Evolutionary conservation across 345 rosid genomes (phyloP).

Genomic region (Raphanus sativus): DNA sequence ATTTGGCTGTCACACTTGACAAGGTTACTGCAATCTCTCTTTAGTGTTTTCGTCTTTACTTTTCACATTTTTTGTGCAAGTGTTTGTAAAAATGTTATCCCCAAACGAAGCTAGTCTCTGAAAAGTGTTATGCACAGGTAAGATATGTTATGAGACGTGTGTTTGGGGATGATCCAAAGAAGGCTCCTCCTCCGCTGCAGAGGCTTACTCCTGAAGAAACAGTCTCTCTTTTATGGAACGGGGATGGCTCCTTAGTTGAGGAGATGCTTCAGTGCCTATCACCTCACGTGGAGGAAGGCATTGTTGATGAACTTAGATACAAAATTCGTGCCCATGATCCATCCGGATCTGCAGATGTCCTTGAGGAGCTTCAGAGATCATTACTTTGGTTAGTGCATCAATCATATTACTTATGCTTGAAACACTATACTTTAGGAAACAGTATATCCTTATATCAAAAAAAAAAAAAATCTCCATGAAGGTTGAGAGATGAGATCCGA

Average conservation of each 20-base stretch:
- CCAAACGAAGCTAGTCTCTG: constrained; percentile 15
- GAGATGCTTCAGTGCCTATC: constrained; percentile 86
- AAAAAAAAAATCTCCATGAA: constrained; percentile 38
- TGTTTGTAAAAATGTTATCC: neutral
- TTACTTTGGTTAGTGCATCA: constrained; percentile 74
- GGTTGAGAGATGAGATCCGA: constrained; percentile 96
- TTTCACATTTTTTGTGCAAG: constrained; percentile 6
- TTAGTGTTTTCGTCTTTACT: constrained; percentile 12
- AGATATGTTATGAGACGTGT: constrained; percentile 91
- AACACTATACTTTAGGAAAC: constrained; percentile 3
- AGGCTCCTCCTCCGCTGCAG: constrained; percentile 94
- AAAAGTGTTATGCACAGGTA: constrained; percentile 53
- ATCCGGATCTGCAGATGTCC: constrained; percentile 59
- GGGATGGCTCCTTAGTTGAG: constrained; percentile 83
- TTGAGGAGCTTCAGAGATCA: constrained; percentile 74
- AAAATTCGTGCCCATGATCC: constrained; percentile 75
- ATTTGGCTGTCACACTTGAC: constrained; percentile 96
- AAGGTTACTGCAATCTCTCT: constrained; percentile 57
- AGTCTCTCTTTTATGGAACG: constrained; percentile 79
- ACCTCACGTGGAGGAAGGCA: constrained; percentile 63
- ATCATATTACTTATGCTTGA: constrained; percentile 7
- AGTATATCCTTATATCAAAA: neutral
- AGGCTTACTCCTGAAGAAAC: constrained; percentile 74
- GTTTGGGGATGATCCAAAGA: constrained; percentile 92
- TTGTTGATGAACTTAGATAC: constrained; percentile 65